Conservation (phyloP, 495 filamentous ascomycete genomes). For the Bathelium albidoporum region DNA sequence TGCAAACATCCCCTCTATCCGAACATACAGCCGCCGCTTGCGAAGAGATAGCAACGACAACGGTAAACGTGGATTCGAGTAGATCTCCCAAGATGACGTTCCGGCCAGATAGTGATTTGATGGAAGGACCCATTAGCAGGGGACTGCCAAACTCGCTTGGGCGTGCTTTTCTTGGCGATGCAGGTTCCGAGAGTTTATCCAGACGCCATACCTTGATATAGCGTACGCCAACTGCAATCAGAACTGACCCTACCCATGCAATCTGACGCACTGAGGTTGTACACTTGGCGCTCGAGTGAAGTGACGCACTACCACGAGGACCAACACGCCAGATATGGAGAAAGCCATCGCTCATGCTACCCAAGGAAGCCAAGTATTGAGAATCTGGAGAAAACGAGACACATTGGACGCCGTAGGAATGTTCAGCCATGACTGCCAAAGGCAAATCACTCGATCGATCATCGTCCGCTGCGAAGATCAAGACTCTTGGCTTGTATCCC, state of each 20-base stretch:
- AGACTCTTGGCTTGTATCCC: conserved; percentile 81
- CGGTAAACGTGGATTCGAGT: conserved; percentile 73
- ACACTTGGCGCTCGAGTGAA: conserved; percentile 92
- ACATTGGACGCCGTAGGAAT: conserved; percentile 78
- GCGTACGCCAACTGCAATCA: conserved; percentile 72
- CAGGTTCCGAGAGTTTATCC: conserved; percentile 43
- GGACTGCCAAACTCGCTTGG: conserved; percentile 36
- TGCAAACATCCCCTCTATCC: conserved; percentile 61
- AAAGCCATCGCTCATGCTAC: conserved; percentile 84
- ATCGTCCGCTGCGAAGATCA: conserved; percentile 71
- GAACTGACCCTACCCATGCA: conserved; percentile 69
- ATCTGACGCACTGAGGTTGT: conserved; percentile 72
- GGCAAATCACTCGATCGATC: conserved; percentile 71
- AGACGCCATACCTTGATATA: conserved; percentile 92
- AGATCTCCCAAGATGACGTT: conserved; percentile 65
- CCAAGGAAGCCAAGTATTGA: conserved; percentile 78
- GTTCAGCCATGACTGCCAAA: conserved; percentile 76
- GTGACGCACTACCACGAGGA: conserved; percentile 62
- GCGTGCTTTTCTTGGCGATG: conserved; percentile 32
- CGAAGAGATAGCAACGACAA: conserved; percentile 59
- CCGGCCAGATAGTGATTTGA: conserved; percentile 42
- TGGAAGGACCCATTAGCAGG: conserved; percentile 23
- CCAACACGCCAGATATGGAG: conserved; percentile 86
- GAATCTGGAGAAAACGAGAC: conserved; percentile 85
- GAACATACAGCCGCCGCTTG: conserved; percentile 59